Conservation (phyloP, 148 eudicot species). For the Talinum fruticosum region DNA sequence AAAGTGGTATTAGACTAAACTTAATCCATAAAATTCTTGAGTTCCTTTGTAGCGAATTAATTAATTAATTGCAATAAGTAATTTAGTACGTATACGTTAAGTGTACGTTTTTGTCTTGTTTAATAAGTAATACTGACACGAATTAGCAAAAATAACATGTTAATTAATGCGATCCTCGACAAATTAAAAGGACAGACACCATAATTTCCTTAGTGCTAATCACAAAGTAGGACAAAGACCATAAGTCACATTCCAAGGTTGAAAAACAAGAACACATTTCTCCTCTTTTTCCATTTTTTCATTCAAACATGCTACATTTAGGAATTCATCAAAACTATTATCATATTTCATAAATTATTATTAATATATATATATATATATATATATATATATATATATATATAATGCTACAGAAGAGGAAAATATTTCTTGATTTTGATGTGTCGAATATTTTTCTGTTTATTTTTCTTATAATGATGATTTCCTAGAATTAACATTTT, state of each 20-base stretch:
- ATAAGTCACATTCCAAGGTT: background rate
- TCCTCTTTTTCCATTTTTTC: too few species aligned
- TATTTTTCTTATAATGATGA: background rate
- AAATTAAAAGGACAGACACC: background rate
- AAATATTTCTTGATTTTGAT: slow-evolving; percentile 12
- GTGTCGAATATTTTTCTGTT: slow-evolving; percentile 2
- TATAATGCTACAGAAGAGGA: slow-evolving; percentile 11
- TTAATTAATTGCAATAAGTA: background rate
- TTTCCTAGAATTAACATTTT: slow-evolving; percentile 8
- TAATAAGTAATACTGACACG: slow-evolving; percentile 10
- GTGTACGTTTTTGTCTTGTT: background rate
- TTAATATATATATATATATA: too few species aligned
- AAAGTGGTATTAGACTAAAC: background rate
- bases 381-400: too few species aligned
- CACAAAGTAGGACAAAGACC: slow-evolving; percentile 10
- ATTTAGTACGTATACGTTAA: background rate
- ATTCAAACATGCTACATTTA: too few species aligned
- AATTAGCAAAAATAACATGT: slow-evolving; percentile 20
- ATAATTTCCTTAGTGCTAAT: slow-evolving; percentile 16
- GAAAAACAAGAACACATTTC: background rate
- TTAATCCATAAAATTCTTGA: background rate
- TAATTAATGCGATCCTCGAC: slow-evolving; percentile 11
- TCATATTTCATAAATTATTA: slow-evolving; percentile 4
- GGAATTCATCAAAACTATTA: too few species aligned
- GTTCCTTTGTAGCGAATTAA: background rate